phyloP scores from a whole-genome alignment of 139 green algal species.

The Asterochloris erici region DNA sequence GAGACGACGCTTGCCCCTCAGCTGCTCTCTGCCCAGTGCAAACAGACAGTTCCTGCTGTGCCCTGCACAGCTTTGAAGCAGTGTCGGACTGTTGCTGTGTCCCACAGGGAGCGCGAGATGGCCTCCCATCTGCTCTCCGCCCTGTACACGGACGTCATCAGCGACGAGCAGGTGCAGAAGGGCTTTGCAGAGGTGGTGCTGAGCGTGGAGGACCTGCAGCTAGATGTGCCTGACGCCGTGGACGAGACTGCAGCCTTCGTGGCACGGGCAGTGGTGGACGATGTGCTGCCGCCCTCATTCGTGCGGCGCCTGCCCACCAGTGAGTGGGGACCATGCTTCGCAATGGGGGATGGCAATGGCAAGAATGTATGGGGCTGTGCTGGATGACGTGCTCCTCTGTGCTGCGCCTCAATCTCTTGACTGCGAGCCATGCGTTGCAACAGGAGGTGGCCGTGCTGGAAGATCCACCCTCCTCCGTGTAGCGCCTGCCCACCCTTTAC shows the following conservation, averaged over 20 bases:
- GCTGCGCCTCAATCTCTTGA: too few relatives aligned
- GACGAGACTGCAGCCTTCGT: slow-evolving; percentile 73
- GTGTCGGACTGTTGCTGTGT: background rate
- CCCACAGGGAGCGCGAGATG: slow-evolving; percentile 86
- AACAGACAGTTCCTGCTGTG: too few relatives aligned
- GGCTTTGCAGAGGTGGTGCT: slow-evolving; percentile 61
- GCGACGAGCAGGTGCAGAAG: slow-evolving; percentile 55
- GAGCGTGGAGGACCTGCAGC: slow-evolving; percentile 67
- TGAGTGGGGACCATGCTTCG: background rate
- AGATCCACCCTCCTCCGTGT: too few relatives aligned
- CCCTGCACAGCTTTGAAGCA: background rate
- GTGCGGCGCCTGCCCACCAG: slow-evolving; percentile 25
- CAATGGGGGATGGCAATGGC: background rate
- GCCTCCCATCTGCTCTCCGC: slow-evolving; percentile 71
- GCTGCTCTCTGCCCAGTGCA: too few relatives aligned
- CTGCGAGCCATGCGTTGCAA: too few relatives aligned
- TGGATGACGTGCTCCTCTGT: background rate
- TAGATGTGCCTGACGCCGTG: slow-evolving; percentile 78
- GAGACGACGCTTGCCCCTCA: background rate
- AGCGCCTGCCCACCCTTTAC: too few relatives aligned
- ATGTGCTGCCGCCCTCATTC: slow-evolving; percentile 76
- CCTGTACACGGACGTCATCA: slow-evolving; percentile 77
- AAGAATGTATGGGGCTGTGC: background rate
- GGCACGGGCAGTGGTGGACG: slow-evolving; percentile 76
- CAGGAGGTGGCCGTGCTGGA: too few relatives aligned